Percentiles rank a stretch among this genome's conserved stretches.
Conservation (phyloP, 495 filamentous ascomycete genomes). For the Schizothecium vesticola region DNA sequence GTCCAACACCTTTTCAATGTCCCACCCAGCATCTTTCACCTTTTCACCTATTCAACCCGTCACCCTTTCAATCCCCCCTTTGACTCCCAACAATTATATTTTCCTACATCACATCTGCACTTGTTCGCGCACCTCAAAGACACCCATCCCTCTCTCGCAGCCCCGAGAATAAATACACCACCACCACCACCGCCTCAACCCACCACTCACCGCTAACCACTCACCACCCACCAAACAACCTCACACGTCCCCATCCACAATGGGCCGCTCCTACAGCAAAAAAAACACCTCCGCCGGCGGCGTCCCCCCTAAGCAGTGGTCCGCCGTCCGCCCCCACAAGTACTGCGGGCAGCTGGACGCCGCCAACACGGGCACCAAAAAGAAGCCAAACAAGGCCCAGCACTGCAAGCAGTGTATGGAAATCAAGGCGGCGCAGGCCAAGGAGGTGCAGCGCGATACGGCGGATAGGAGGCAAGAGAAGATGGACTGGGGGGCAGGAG, state of each 20-base stretch:
- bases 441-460: slow-evolving; percentile 12
- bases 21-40: background rate
- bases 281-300: slow-evolving; percentile 10
- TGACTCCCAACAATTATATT: background rate
- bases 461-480: slow-evolving; percentile 18
- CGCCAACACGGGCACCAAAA: slow-evolving; percentile 12
- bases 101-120: background rate
- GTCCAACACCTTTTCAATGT: background rate
- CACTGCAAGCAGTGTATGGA: slow-evolving; percentile 22
- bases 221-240: background rate
- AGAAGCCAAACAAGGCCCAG: slow-evolving; percentile 26
- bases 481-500: slow-evolving; percentile 12
- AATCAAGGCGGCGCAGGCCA: slow-evolving; percentile 20
- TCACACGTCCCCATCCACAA: slow-evolving; percentile 9
- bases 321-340: slow-evolving; percentile 21
- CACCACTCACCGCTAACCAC: background rate
- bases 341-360: slow-evolving; percentile 25
- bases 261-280: slow-evolving; percentile 24
- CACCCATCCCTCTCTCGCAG: background rate
- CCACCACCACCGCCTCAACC: background rate
- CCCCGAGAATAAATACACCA: background rate
- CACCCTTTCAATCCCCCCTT: background rate
- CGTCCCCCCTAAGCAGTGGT: slow-evolving; percentile 22
- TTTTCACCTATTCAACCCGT: background rate
- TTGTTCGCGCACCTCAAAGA: background rate